phyloP scores from a whole-genome alignment of 805 yeast species.

The Peterozyma xylosa region DNA sequence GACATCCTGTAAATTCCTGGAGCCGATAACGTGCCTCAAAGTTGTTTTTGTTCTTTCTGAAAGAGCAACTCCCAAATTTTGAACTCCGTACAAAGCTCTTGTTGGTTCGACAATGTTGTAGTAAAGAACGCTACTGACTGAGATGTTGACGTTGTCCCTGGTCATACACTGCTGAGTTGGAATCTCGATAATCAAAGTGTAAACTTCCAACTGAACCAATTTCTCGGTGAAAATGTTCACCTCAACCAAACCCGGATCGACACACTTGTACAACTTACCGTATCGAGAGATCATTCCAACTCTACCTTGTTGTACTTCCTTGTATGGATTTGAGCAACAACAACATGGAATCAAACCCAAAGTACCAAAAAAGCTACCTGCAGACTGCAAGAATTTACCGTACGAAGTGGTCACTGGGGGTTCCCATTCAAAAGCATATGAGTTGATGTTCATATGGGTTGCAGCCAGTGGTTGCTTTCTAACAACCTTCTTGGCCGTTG shows the following conservation, averaged over 20 bases:
- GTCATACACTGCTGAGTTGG: conserved; percentile 67
- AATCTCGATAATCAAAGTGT: conserved; percentile 52
- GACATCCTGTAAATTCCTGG: conserved; percentile 59
- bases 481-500: background rate
- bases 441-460: conserved; percentile 9
- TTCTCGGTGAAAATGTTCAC: conserved; percentile 61
- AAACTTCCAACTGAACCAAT: conserved; percentile 41
- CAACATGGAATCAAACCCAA: conserved; percentile 51
- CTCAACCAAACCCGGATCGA: conserved; percentile 61
- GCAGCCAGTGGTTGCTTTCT: background rate
- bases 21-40: conserved; percentile 63
- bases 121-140: conserved; percentile 60
- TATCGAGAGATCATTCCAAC: conserved; percentile 63
- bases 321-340: conserved; percentile 53
- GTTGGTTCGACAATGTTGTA: conserved; percentile 64
- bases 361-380: conserved; percentile 43
- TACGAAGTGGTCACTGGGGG: conserved; percentile 26
- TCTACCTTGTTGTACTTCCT: conserved; percentile 54
- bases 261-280: conserved; percentile 57
- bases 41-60: conserved; percentile 68
- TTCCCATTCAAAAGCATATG: conserved; percentile 26
- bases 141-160: conserved; percentile 57
- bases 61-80: conserved; percentile 46
- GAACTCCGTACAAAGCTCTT: conserved; percentile 52
- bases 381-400: conserved; percentile 25